These are phyloP conservation scores for Fusarium coffeatum DNA, from an alignment of 2,329 filamentous ascomycete genomes.

Conservation along the genomic window DNA sequence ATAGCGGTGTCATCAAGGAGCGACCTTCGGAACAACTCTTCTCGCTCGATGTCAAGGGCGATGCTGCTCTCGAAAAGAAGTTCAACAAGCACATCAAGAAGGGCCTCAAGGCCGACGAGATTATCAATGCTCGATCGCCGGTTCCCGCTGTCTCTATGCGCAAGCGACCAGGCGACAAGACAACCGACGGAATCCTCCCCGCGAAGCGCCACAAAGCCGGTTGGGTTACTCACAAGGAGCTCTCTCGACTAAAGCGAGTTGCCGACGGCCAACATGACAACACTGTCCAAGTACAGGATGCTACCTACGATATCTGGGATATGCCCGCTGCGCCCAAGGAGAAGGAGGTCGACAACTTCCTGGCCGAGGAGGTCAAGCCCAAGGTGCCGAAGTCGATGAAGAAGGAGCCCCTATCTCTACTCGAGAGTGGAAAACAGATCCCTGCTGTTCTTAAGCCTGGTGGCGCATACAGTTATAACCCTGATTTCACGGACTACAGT, in stretches of 20 bases:
- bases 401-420: conserved; percentile 81
- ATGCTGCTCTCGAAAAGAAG: conserved; percentile 72
- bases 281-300: conserved; percentile 67
- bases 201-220: conserved; percentile 81
- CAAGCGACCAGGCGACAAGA: conserved; percentile 78
- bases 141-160: conserved; percentile 81
- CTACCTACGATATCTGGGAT: conserved; percentile 84
- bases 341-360: conserved; percentile 61
- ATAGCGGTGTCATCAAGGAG: conserved; percentile 85
- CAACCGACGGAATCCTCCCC: conserved; percentile 78
- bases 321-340: conserved; percentile 57
- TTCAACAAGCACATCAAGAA: conserved; percentile 76
- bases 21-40: conserved; percentile 87
- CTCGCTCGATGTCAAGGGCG: conserved; percentile 80
- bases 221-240: conserved; percentile 87
- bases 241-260: conserved; percentile 79
- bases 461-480: conserved; percentile 93
- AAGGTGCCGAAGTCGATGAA: conserved; percentile 81
- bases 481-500: conserved; percentile 86
- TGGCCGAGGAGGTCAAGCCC: conserved; percentile 73
- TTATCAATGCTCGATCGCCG: conserved; percentile 84
- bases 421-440: conserved; percentile 82
- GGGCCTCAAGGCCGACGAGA: conserved; percentile 88
- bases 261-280: conserved; percentile 77
- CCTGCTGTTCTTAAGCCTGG: conserved; percentile 83